Evolutionary conservation across 257 asterid species (phyloP).

Genomic region (Rehmannia glutinosa): DNA sequence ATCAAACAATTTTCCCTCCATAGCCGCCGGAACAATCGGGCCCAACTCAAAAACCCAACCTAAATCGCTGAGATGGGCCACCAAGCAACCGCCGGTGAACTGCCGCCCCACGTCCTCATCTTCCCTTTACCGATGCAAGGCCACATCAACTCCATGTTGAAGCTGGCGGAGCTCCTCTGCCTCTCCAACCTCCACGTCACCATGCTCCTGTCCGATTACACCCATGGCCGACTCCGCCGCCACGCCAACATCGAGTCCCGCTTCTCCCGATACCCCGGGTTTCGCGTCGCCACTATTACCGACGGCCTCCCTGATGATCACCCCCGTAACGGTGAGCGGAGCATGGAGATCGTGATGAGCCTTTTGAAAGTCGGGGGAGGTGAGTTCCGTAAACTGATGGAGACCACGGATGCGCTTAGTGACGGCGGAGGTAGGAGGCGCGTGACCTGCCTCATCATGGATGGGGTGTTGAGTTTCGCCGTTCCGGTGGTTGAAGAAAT

Average conservation of each 20-base stretch:
- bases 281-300: conserved; percentile 36
- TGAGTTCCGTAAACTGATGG: conserved; percentile 33
- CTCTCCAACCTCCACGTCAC: conserved; percentile 50
- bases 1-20: background rate
- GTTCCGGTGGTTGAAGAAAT: conserved; percentile 47
- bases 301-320: conserved; percentile 59
- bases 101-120: conserved; percentile 61
- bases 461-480: conserved; percentile 48
- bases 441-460: conserved; percentile 50
- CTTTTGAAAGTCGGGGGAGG: conserved; percentile 34
- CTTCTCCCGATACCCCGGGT: conserved; percentile 37
- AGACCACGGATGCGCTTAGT: conserved; percentile 30
- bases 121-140: conserved; percentile 72
- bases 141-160: conserved; percentile 61
- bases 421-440: conserved; percentile 28
- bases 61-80: background rate
- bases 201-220: conserved; percentile 42
- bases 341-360: conserved; percentile 37
- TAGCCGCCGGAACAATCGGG: too few relatives aligned
- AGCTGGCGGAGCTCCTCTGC: conserved; percentile 61
- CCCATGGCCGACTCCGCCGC: conserved; percentile 43
- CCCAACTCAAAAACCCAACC: too few relatives aligned
- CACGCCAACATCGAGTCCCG: conserved; percentile 36
- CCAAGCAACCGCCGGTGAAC: conserved; percentile 6
- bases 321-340: conserved; percentile 42